phyloP scores from a whole-genome alignment of 75 land plant species.

The Isoetes taiwanensis region DNA sequence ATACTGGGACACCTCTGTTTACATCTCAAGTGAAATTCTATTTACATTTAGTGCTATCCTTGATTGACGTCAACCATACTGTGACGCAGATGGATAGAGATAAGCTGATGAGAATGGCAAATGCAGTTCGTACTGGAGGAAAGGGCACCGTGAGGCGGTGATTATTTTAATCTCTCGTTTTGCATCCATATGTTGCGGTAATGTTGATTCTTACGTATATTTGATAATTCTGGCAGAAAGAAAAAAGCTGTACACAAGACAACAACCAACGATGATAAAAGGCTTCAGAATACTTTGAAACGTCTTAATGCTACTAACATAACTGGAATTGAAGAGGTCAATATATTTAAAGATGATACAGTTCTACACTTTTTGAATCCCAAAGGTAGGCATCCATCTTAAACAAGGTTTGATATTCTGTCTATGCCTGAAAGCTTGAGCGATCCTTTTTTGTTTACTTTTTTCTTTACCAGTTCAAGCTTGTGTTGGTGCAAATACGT shows the following conservation, averaged over 20 bases:
- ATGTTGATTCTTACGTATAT: too few relatives aligned
- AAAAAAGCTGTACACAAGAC: slow-evolving; percentile 3
- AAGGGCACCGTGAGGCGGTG: slow-evolving; percentile 6
- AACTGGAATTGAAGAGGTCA: slow-evolving; percentile 24
- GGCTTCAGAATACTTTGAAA: not conserved
- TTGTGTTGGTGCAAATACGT: not conserved
- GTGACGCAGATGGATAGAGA: slow-evolving; percentile 7
- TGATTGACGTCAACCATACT: too few relatives aligned
- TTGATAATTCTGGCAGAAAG: too few relatives aligned
- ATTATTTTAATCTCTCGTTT: too few relatives aligned
- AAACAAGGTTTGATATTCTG: too few relatives aligned
- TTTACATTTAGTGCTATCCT: too few relatives aligned
- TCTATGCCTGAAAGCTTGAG: too few relatives aligned
- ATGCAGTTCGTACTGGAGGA: slow-evolving; percentile 1
- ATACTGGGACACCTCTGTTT: too few relatives aligned
- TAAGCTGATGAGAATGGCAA: slow-evolving; percentile 2
- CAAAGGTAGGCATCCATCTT: too few relatives aligned
- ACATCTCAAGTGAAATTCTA: too few relatives aligned
- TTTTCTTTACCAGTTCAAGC: slow-evolving; percentile 2
- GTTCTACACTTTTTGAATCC: slow-evolving; percentile 2
- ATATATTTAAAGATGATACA: slow-evolving; percentile 1
- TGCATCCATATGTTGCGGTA: too few relatives aligned
- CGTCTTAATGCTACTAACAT: not conserved
- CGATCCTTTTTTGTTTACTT: too few relatives aligned
- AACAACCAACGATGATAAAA: slow-evolving; percentile 1